phyloP scores from a whole-genome alignment of 2,329 filamentous ascomycete genomes.

The Trichocomaceae sp. region DNA sequence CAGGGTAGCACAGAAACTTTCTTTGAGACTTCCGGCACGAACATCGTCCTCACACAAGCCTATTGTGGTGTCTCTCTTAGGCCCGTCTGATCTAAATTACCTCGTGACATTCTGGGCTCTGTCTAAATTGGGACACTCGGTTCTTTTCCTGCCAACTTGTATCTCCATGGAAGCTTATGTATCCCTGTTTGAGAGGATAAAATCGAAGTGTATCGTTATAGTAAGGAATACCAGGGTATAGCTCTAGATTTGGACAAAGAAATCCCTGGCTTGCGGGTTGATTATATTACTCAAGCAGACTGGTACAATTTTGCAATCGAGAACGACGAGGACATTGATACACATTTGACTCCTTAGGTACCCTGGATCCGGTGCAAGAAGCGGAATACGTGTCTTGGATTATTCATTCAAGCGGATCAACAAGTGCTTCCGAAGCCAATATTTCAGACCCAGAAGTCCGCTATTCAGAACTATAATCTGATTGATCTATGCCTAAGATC shows the following conservation, averaged over 20 bases:
- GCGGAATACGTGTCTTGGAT: conserved; percentile 37
- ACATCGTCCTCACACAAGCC: conserved; percentile 23
- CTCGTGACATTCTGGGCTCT: conserved; percentile 50
- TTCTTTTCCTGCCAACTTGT: conserved; percentile 50
- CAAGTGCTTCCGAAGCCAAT: conserved; percentile 60
- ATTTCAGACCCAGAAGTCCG: conserved; percentile 49
- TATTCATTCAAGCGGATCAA: conserved; percentile 51
- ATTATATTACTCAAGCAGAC: conserved; percentile 22
- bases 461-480: conserved; percentile 46
- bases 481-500: conserved; percentile 33
- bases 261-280: conserved; percentile 20
- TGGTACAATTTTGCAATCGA: conserved; percentile 18
- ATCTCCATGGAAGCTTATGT: conserved; percentile 47
- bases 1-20: conserved; percentile 26
- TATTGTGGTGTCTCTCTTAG: conserved; percentile 45
- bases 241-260: conserved; percentile 19
- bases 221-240: conserved; percentile 19
- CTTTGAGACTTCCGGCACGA: conserved; percentile 20
- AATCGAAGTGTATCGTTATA: conserved; percentile 31
- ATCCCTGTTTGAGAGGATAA: conserved; percentile 41
- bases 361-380: conserved; percentile 22
- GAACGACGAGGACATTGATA: conserved; percentile 15
- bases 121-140: conserved; percentile 50
- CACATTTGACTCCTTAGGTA: conserved; percentile 18
- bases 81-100: conserved; percentile 50